phyloP scores from a whole-genome alignment of 1,284 basidiomycete species.

The Cryptococcus sp. region DNA sequence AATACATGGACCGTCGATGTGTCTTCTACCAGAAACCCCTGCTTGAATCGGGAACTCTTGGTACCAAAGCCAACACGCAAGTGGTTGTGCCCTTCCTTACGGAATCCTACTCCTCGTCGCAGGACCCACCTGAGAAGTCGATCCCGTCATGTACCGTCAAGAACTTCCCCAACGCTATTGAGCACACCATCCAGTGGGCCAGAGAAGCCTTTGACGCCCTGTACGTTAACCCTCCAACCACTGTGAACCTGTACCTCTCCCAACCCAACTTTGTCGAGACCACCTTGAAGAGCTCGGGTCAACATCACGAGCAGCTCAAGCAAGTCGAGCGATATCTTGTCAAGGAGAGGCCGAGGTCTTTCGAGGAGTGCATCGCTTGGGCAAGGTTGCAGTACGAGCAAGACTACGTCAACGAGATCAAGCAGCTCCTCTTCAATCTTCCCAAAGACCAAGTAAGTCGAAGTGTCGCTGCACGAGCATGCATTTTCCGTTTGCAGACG shows the following conservation, averaged over 20 bases:
- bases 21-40: constrained; percentile 97
- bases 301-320: constrained; percentile 85
- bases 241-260: constrained; percentile 94
- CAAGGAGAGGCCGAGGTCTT: constrained; percentile 87
- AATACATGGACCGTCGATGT: constrained; percentile 99
- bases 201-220: constrained; percentile 89
- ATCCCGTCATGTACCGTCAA: constrained; percentile 98
- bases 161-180: constrained; percentile 98
- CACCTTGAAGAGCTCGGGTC: constrained; percentile 84
- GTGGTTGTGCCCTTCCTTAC: constrained; percentile 94
- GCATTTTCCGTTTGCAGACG: background rate
- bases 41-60: constrained; percentile 95
- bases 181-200: constrained; percentile 99
- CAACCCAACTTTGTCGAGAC: constrained; percentile 95
- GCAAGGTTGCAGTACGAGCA: constrained; percentile 94
- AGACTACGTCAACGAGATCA: constrained; percentile 92
- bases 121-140: constrained; percentile 99
- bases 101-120: constrained; percentile 96
- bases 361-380: constrained; percentile 98
- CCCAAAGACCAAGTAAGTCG: constrained; percentile 79
- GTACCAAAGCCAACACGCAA: constrained; percentile 98
- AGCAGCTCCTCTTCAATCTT: constrained; percentile 88
- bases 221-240: constrained; percentile 91
- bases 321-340: constrained; percentile 91
- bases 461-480: background rate